These are phyloP conservation scores for Calonectria pteridis DNA, from an alignment of 2,329 filamentous ascomycete species.

Conservation along the genomic window DNA sequence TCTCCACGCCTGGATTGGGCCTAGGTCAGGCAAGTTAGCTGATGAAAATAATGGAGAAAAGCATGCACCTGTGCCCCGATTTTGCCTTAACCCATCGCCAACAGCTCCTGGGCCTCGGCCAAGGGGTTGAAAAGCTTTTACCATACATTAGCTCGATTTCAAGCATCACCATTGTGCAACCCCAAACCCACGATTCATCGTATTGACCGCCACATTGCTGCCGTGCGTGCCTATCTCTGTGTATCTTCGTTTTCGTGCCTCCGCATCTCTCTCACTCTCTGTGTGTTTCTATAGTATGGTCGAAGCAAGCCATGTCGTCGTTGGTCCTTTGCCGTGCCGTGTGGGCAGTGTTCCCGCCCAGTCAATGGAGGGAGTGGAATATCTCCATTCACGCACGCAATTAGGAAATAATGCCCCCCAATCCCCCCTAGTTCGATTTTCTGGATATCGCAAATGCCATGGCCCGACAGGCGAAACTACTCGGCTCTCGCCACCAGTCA, in stretches of 20 bases:
- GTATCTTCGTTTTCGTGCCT: not conserved
- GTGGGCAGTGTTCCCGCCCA: too few species aligned
- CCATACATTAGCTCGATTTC: not conserved
- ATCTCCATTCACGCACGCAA: not conserved
- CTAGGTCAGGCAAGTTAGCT: not conserved
- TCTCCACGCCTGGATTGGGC: not conserved
- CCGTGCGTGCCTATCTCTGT: not conserved
- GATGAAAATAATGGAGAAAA: not conserved
- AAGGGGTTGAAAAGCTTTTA: not conserved
- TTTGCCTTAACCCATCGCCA: not conserved
- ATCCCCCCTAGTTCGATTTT: not conserved
- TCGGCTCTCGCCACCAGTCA: slow-evolving; percentile 10
- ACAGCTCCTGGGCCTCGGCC: not conserved
- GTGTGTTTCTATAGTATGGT: not conserved
- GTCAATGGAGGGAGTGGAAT: not conserved
- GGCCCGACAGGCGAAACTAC: not conserved
- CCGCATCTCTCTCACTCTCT: not conserved
- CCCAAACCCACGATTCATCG: not conserved
- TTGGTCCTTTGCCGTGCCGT: not conserved
- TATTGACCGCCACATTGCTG: not conserved
- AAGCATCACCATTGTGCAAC: not conserved
- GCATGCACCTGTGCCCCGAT: slow-evolving; percentile 2
- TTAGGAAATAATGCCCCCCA: not conserved
- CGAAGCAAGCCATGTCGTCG: not conserved
- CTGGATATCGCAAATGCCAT: not conserved